Evolutionary conservation across 2,329 filamentous ascomycete genomes (phyloP), one percentile per base, ranked within the genome.

Genomic region (Bertia moriformis): DNA sequence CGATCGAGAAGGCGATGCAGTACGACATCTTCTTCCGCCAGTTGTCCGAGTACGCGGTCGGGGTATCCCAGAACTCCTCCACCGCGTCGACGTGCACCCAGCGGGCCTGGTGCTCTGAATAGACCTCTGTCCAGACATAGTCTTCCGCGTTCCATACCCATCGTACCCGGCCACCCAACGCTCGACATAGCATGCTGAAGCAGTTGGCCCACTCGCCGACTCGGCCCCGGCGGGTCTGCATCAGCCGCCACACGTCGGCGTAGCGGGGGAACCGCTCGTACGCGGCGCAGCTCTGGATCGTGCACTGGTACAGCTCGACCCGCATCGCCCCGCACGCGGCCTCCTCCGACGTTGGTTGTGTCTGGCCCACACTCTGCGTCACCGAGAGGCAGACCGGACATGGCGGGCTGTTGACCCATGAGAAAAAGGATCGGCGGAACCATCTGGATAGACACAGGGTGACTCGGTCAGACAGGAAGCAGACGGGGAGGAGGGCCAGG

Each of bases 121-220:
- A 98, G 13, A 96, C 82, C 51, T 96, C 91, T 1, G 88, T 94
- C 91, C 91, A 98, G 18, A 95, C 85, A 53, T 95, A 85, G 56
- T 96, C 91, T 59, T 96, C 91, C 19, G 83, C 81, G 49, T 96
- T 96, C 91, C 91, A 98, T 10, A 98, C 83, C 91, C 91, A 98
- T 51, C 91, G 77, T 18, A 95, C 87, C 44, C 89, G 75, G 43
- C 83, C 84, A 38, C 89, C 89, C 13, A 96, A 77, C 3, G 91
- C 91, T 43, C 89, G 77, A 66, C 89, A 96, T 39, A 98, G 71
- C 91, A 96, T 96, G 62, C 82, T 89, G 63, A 98, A 98, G 68
- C 88, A 95, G 62, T 95, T 96, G 47, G 86, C 87, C 87, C 91
- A 96, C 63, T 98, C 91, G 44, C 91, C 91, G 44, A 82, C 82